Evolutionary conservation across 202 grass and related monocot species (phyloP), one percentile per base, ranked within the genome.

Genomic region (Zoysia matrella): DNA sequence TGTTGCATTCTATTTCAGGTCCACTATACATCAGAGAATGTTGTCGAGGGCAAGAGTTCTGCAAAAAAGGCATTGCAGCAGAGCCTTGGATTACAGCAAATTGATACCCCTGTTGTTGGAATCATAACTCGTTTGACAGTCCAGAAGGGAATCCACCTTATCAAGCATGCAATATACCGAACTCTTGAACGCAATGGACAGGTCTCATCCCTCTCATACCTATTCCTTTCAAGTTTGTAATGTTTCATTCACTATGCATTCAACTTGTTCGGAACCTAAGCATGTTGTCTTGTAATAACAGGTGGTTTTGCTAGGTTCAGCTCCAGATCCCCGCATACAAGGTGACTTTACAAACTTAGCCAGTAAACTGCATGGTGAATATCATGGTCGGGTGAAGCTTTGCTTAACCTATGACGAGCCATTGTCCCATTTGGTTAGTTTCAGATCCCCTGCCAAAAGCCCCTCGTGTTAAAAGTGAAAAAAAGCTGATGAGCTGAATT

Each of bases 141-240:
- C 49, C 93, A 99, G 83, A 99, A 99, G 84, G 91, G 96, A 87
- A 91, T 99, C 82, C 96, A 95, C 87, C 96, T 99, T 69, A 99
- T 99, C 77, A 95, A 99, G 71, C 96, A 99, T 66, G 91, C 89
- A 57, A 90, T 99, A 47, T 53, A 56, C 47, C 77, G 64, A 74
- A 75, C 93, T 60, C 89, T 99, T 52, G 93, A 99, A 60, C 87
- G 77, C 67, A 82, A 92, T 79, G 90, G 96, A 40, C 96, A 99
- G 96, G 96, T 91, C 15, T 53, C 56, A 11, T 40, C 63, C 84
- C 63, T 86, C 53, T 84, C 50, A 60, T 16, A 11, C 63, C 42
- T 76, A 36, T 12, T 47, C 16, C 45, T 67, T 77, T 43, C 51
- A 52, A 65, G 47, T 48, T 58, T 80, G 22, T 62, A 77, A 53